Percentiles rank a stretch among this genome's conserved stretches.
phyloP scores from a whole-genome alignment of 2,329 filamentous ascomycete genomes.

The Colletotrichum agaves region DNA sequence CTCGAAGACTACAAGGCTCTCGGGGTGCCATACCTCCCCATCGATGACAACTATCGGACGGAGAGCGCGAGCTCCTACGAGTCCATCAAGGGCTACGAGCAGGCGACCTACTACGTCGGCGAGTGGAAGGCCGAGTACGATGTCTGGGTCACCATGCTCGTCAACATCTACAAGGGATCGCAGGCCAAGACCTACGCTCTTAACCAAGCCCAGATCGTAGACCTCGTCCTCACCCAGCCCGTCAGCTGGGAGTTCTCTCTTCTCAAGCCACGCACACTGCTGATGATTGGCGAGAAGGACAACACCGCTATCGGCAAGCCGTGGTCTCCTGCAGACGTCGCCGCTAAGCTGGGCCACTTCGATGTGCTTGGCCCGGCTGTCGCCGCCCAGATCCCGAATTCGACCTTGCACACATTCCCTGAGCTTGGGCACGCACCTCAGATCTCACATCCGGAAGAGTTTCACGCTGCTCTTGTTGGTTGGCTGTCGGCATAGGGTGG shows the following conservation, averaged over 20 bases:
- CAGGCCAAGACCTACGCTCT: slow-evolving; percentile 54
- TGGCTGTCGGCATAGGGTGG: slow-evolving; percentile 50
- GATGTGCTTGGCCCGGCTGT: slow-evolving; percentile 59
- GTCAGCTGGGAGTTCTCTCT: slow-evolving; percentile 61
- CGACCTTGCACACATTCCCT: slow-evolving; percentile 57
- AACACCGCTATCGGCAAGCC: slow-evolving; percentile 65
- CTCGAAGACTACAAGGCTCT: slow-evolving; percentile 64
- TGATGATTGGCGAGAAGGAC: slow-evolving; percentile 63
- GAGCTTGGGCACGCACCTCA: slow-evolving; percentile 64
- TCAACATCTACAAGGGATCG: slow-evolving; percentile 60
- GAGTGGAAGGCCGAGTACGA: slow-evolving; percentile 62
- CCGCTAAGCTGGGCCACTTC: slow-evolving; percentile 59
- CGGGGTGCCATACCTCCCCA: slow-evolving; percentile 58
- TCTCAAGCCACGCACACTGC: slow-evolving; percentile 56
- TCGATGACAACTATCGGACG: slow-evolving; percentile 51
- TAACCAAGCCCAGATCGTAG: slow-evolving; percentile 62
- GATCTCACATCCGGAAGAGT: slow-evolving; percentile 59
- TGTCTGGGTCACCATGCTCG: slow-evolving; percentile 65
- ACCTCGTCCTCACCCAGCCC: slow-evolving; percentile 65
- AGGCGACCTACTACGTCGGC: slow-evolving; percentile 59
- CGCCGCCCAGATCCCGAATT: slow-evolving; percentile 54
- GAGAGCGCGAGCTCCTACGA: slow-evolving; percentile 55
- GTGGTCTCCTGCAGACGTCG: slow-evolving; percentile 58
- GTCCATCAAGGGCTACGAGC: slow-evolving; percentile 58
- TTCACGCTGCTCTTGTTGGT: slow-evolving; percentile 56